These are phyloP conservation scores for Entoloma clypeatum DNA, from an alignment of 1,284 basidiomycete species.

Conservation along the genomic window DNA sequence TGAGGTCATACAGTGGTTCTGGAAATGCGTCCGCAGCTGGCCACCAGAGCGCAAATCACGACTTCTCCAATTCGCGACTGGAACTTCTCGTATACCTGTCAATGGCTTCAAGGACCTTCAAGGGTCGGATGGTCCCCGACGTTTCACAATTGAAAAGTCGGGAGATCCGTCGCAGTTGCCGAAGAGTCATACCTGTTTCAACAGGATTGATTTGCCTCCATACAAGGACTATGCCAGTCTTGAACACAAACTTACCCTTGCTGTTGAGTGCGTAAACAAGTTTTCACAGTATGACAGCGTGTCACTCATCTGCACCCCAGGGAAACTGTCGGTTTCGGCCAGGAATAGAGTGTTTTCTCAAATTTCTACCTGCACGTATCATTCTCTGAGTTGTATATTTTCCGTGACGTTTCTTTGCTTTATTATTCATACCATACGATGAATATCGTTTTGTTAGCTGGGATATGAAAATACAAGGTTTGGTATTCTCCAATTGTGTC, in stretches of 20 bases:
- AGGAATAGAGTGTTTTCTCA: too few species aligned
- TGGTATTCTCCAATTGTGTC: too few species aligned
- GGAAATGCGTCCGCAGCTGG: slow-evolving; percentile 92
- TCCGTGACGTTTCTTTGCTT: too few species aligned
- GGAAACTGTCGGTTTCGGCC: slow-evolving; percentile 71
- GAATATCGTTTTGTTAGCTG: too few species aligned
- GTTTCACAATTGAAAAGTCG: slow-evolving; percentile 89
- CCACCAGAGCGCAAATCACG: slow-evolving; percentile 91
- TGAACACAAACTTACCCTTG: slow-evolving; percentile 81
- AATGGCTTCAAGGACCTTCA: slow-evolving; percentile 95
- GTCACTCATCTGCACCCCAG: slow-evolving; percentile 29
- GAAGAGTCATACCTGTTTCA: slow-evolving; percentile 85
- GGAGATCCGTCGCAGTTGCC: slow-evolving; percentile 84
- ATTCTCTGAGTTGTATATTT: too few species aligned
- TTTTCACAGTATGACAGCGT: slow-evolving; percentile 4
- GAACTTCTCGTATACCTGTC: slow-evolving; percentile 88
- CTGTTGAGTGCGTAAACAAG: slow-evolving; percentile 62
- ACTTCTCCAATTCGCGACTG: slow-evolving; percentile 88
- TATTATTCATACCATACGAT: too few species aligned
- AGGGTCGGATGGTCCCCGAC: slow-evolving; percentile 86
- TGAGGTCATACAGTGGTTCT: slow-evolving; percentile 97
- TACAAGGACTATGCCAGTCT: slow-evolving; percentile 82
- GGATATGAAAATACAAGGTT: too few species aligned
- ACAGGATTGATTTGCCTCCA: slow-evolving; percentile 80
- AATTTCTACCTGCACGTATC: too few species aligned